Base-by-base conservation (phyloP, 139 green algal species). In the Axilococcus clingmanii region DNA sequence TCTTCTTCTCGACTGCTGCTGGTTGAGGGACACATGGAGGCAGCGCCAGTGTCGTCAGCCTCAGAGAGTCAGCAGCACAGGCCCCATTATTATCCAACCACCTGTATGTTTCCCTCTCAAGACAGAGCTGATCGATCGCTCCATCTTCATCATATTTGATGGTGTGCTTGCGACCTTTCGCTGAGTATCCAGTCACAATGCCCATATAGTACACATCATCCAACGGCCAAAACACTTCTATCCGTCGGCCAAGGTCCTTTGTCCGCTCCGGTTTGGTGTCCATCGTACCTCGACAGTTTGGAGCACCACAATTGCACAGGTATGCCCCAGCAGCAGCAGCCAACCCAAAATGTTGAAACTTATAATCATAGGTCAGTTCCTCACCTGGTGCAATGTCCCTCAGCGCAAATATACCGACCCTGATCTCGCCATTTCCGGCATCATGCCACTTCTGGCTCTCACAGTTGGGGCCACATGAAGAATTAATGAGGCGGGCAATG, bases 341-440 rank as follows among this genome's bases (percentile, higher is more conserved):
- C 20, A 37, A 42, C 31, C 68, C 44, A 41, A 57, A 20, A 31
- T 78, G 72, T 55, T 81, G 58, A 54, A 86, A 82, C 27, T 75
- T 35, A 71, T 94, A 94, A 75, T 94, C 80, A 49, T 94, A 94
- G 8, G 72, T 81, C 23, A 94, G 59, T 76, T 94, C 84, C 48
- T 90, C 79, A 2, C 80, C 81, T 0, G 74, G 46, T 29, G 22
- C 14, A 4, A 92, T 56, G 48, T 88, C 67, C 7, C 54, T 35
- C 24, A 45, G 27, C 3, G 75, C 40, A 55, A 81, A 72, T 30
- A 83, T 67, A 49, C 72, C 75, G 8, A 83, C 64, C 14, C 69
- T 64, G 11, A 63, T 40, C 57, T 79, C 69, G 32, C 71, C 66
- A 14, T 61, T 84, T 16, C 44, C 59, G 9, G 71, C 71, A 40